Evolutionary conservation across 1,284 basidiomycete species (phyloP).

Genomic region (Lentinus polychrous): DNA sequence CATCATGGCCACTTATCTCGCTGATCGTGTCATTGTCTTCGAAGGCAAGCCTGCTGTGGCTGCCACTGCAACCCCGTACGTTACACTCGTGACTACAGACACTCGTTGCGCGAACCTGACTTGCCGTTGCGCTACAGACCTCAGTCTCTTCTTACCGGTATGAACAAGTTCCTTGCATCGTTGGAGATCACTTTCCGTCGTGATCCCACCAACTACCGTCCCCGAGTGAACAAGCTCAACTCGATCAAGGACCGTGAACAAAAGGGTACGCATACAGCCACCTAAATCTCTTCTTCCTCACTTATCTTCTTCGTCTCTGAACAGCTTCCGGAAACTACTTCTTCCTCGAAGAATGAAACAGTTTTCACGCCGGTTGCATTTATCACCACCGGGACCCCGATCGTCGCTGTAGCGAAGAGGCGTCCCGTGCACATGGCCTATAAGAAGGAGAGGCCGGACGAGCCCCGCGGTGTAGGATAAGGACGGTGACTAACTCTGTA

Average conservation of each 20-base stretch:
- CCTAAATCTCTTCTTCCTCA: conserved; percentile 5
- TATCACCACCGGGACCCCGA: not conserved
- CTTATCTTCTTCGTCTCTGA: conserved; percentile 6
- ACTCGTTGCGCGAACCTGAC: conserved; percentile 9
- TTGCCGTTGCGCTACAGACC: conserved; percentile 39
- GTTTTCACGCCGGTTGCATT: conserved; percentile 4
- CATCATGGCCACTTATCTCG: conserved; percentile 95
- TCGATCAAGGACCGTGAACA: conserved; percentile 94
- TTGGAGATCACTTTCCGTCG: conserved; percentile 94
- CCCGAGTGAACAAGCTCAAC: conserved; percentile 90
- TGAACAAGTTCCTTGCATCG: conserved; percentile 90
- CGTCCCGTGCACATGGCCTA: conserved; percentile 1
- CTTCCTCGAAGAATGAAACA: conserved; percentile 75
- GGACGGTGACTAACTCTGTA: not conserved
- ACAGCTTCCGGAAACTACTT: conserved; percentile 78
- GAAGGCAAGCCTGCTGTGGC: conserved; percentile 78
- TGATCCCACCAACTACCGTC: conserved; percentile 91
- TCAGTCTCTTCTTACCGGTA: conserved; percentile 78
- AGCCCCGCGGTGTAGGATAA: conserved; percentile 17
- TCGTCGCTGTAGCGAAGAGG: too few relatives aligned
- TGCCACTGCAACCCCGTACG: conserved; percentile 83
- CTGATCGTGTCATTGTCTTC: conserved; percentile 95
- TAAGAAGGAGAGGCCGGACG: conserved; percentile 11
- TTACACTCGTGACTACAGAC: conserved; percentile 11
- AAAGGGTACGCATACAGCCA: conserved; percentile 53